Base-by-base conservation (phyloP, 306 rosid genomes). In the Fragaria ananassa region DNA sequence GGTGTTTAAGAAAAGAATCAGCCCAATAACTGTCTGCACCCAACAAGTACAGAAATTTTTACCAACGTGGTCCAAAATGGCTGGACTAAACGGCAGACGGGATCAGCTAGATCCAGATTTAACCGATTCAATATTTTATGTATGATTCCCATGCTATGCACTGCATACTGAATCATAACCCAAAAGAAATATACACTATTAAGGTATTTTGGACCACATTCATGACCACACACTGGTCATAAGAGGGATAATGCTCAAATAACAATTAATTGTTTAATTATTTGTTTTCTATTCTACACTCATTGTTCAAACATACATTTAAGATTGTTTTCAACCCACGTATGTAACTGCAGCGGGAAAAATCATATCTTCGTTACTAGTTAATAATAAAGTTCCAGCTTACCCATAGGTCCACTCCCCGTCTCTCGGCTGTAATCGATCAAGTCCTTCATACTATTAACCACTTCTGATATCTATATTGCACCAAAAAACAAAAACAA, bases 371-470 rank as follows among this genome's bases (percentile, higher is more conserved):
- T 17, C 18, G 27, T 58, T 15, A 58, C 2, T 42, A 62, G 60
- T 49, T 51, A 35, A 79, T 44, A 47, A 13, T 31, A 80, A 78
- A 72, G 44, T 60, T 27, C 76, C 76, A 68, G 74, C 96, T 86
- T 81, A 94, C 98, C 98, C 96, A 94, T 90, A 71, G 98, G 98
- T 69, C 98, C 98, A 69, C 90, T 86, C 66, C 79, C 83, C 12
- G 96, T 90, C 83, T 94, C 94, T 84, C 93, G 86, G 87, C 98
- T 91, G 91, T 91, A 90, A 90, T 91, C 97, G 79, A 94, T 91
- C 89, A 94, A 87, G 88, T 94, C 98, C 80, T 94, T 94, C 98
- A 94, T 90, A 80, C 98, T 94, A 86, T 94, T 94, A 78, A 94
- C 98, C 74, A 94, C 98, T 86, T 94, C 98, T 18, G 98, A 94